phyloP scores from a whole-genome alignment of 441 rosid genomes.

The Kokia cookei region DNA sequence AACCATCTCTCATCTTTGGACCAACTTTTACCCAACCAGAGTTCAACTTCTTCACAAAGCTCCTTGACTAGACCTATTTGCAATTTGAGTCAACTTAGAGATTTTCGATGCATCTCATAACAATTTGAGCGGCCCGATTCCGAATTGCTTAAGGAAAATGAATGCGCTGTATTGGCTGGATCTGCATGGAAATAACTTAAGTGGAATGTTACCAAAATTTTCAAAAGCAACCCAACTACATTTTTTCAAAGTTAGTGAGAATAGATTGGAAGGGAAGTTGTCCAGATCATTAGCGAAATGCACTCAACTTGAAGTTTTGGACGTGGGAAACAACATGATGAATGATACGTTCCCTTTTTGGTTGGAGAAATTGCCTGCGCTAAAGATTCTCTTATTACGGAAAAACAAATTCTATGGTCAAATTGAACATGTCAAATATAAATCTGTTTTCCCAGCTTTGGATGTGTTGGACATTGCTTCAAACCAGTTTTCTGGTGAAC shows the following conservation, averaged over 20 bases:
- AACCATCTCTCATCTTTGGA: background rate
- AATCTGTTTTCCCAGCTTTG: background rate
- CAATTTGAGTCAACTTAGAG: background rate
- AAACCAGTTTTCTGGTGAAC: background rate
- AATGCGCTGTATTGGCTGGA: background rate
- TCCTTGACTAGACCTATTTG: background rate
- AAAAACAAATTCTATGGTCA: background rate
- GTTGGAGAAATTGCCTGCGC: background rate
- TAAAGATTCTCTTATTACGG: background rate
- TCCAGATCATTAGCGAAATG: slow-evolving; percentile 6
- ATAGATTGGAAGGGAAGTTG: background rate
- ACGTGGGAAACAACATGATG: background rate
- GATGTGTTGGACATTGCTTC: background rate
- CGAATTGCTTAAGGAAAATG: accelerated
- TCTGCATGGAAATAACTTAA: background rate
- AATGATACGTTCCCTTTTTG: background rate
- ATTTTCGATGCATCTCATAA: background rate
- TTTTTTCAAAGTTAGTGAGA: no score
- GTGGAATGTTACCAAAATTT: background rate
- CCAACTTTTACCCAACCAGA: no score
- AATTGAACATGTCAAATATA: background rate
- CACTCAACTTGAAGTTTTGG: background rate
- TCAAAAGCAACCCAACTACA: no score
- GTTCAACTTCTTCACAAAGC: background rate
- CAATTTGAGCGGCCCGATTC: background rate